A percentile compares a stretch with the other conserved stretches of the same genome.
phyloP scores from a whole-genome alignment of 768 basidiomycete genomes.

The Lactifluus hygrophoroides region DNA sequence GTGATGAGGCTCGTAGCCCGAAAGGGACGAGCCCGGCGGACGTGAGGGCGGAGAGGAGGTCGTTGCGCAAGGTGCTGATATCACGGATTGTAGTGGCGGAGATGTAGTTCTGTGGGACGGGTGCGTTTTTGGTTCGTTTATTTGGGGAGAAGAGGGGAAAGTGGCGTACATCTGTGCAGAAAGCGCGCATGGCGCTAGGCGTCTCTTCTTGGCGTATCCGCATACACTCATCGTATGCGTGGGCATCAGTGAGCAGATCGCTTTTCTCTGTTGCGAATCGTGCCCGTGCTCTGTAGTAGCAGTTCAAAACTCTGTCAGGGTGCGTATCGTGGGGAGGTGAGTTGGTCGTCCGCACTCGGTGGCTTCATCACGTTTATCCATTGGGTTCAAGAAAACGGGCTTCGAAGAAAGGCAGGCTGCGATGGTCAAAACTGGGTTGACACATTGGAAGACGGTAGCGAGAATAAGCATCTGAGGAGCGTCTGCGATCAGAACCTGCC shows the following conservation, averaged over 20 bases:
- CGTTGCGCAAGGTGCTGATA: slow-evolving; percentile 65
- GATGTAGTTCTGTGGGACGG: slow-evolving; percentile 91
- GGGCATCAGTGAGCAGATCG: slow-evolving; percentile 76
- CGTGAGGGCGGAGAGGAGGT: slow-evolving; percentile 62
- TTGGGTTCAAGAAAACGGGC: slow-evolving; percentile 72
- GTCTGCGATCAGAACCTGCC: not conserved
- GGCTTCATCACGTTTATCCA: slow-evolving; percentile 79
- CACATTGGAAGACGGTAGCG: slow-evolving; percentile 72
- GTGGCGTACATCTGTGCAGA: slow-evolving; percentile 59
- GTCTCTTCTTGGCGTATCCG: slow-evolving; percentile 43
- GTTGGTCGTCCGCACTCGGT: slow-evolving; percentile 37
- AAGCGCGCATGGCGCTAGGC: slow-evolving; percentile 38
- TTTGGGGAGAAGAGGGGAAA: slow-evolving; percentile 1
- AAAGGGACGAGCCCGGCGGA: slow-evolving; percentile 61
- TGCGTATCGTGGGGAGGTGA: not conserved
- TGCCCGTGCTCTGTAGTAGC: slow-evolving; percentile 53
- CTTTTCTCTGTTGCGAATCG: slow-evolving; percentile 65
- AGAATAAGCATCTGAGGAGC: slow-evolving; percentile 74
- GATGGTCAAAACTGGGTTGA: slow-evolving; percentile 74
- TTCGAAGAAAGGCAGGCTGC: slow-evolving; percentile 82
- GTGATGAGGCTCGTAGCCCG: slow-evolving; percentile 36
- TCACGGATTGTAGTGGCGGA: slow-evolving; percentile 66
- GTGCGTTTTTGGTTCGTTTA: too few species aligned
- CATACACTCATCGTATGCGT: slow-evolving; percentile 62
- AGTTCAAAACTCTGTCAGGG: not conserved